Evolutionary conservation across 116 monocot species (phyloP).

Genomic region (Papilionanthe hybrid): DNA sequence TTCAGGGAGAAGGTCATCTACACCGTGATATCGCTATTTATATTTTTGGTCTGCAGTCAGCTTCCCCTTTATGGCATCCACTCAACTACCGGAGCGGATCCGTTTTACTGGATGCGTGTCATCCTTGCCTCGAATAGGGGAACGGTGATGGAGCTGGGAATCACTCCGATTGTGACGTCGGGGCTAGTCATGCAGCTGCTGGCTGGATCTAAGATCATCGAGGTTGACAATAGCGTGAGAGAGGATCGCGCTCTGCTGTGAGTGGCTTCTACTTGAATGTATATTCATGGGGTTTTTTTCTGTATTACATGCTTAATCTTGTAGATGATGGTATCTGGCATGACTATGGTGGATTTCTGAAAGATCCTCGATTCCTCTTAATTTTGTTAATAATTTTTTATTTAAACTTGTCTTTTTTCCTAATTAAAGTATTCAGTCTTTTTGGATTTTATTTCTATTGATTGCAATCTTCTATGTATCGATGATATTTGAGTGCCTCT

Average conservation of each 20-base stretch:
- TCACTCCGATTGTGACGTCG: slow-evolving; percentile 45
- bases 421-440: no score
- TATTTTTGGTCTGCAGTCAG: slow-evolving; percentile 48
- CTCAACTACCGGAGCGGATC: slow-evolving; percentile 49
- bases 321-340: no score
- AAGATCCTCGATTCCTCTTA: no score
- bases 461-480: background rate
- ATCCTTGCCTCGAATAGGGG: slow-evolving; percentile 54
- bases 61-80: slow-evolving; percentile 54
- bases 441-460: background rate
- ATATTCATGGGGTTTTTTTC: background rate
- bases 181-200: slow-evolving; percentile 40
- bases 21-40: slow-evolving; percentile 45
- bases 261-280: slow-evolving; percentile 10
- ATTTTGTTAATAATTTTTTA: no score
- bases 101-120: slow-evolving; percentile 50
- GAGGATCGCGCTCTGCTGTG: slow-evolving; percentile 55
- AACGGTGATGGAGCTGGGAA: slow-evolving; percentile 50
- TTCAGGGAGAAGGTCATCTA: slow-evolving; percentile 47
- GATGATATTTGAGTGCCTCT: background rate
- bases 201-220: slow-evolving; percentile 21
- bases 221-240: slow-evolving; percentile 42
- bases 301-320: background rate
- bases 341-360: no score
- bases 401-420: no score